These are phyloP conservation scores for Hyaloscypha bicolor DNA, from an alignment of 495 filamentous ascomycete genomes.

Conservation along the genomic window DNA sequence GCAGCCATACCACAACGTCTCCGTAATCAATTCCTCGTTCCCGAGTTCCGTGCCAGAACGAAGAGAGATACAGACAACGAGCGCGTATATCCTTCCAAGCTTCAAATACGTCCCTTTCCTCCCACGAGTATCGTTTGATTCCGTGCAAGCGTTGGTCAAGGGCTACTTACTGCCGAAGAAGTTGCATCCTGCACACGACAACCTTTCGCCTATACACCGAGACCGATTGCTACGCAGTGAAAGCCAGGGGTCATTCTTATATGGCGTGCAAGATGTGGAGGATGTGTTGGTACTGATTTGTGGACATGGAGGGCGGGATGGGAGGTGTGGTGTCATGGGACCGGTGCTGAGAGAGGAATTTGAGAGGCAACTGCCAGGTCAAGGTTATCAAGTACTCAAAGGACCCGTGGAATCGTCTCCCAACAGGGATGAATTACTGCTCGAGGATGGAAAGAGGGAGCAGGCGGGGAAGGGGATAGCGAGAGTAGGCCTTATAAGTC, in stretches of 20 bases:
- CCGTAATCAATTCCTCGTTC: slow-evolving; percentile 73
- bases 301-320: slow-evolving; percentile 78
- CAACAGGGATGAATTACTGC: slow-evolving; percentile 23
- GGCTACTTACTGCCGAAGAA: slow-evolving; percentile 59
- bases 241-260: slow-evolving; percentile 44
- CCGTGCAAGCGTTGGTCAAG: slow-evolving; percentile 56
- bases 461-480: slow-evolving; percentile 34
- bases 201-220: slow-evolving; percentile 51
- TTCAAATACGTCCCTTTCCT: slow-evolving; percentile 79
- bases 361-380: slow-evolving; percentile 45
- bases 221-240: slow-evolving; percentile 45
- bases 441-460: slow-evolving; percentile 14
- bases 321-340: slow-evolving; percentile 78
- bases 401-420: slow-evolving; percentile 37
- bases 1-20: slow-evolving; percentile 79
- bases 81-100: slow-evolving; percentile 72
- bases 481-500: slow-evolving; percentile 76
- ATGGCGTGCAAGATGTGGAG: slow-evolving; percentile 57
- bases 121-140: slow-evolving; percentile 50
- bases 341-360: slow-evolving; percentile 74
- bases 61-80: slow-evolving; percentile 52
- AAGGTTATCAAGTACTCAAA: slow-evolving; percentile 41
- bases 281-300: slow-evolving; percentile 81
- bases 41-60: slow-evolving; percentile 44
- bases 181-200: slow-evolving; percentile 60